A percentile compares a stretch with the other conserved stretches of the same genome.
Evolutionary conservation across 192 early-diverging fungal species (phyloP).

Genomic region (Fimicolochytrium jonesii): DNA sequence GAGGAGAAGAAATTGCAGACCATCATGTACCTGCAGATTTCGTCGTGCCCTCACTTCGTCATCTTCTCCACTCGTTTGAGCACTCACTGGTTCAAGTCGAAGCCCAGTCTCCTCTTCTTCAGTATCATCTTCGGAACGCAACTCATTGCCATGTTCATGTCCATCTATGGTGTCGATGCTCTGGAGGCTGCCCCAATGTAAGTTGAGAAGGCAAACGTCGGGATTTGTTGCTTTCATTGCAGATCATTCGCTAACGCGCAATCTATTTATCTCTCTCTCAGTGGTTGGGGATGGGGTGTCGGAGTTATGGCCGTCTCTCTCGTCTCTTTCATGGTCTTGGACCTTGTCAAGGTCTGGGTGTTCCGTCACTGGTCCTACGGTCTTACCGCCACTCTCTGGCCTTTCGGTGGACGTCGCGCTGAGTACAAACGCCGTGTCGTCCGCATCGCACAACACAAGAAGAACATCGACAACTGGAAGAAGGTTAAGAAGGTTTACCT

Average conservation of each 20-base stretch:
- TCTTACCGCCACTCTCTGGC: slow-evolving; percentile 80
- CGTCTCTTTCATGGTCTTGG: slow-evolving; percentile 78
- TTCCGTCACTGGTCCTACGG: slow-evolving; percentile 87
- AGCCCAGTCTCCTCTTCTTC: slow-evolving; percentile 75
- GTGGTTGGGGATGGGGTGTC: slow-evolving; percentile 67
- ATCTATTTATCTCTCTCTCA: slow-evolving; percentile 16
- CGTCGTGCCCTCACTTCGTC: slow-evolving; percentile 90
- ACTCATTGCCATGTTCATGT: slow-evolving; percentile 87
- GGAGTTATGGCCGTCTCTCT: slow-evolving; percentile 73
- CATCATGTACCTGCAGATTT: slow-evolving; percentile 89
- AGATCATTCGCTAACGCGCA: slow-evolving; percentile 33
- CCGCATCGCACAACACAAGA: not conserved
- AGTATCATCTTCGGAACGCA: slow-evolving; percentile 83
- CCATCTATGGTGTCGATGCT: slow-evolving; percentile 58
- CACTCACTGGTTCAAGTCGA: slow-evolving; percentile 83
- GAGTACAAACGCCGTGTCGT: slow-evolving; percentile 46
- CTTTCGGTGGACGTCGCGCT: slow-evolving; percentile 55
- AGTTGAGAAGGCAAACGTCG: too few species aligned
- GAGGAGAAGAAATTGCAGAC: slow-evolving; percentile 8
- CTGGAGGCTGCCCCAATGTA: slow-evolving; percentile 34
- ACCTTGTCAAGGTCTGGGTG: slow-evolving; percentile 86
- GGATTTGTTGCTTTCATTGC: slow-evolving; percentile 35
- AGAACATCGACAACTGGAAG: slow-evolving; percentile 21
- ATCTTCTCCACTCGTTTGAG: slow-evolving; percentile 93
- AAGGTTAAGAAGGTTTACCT: slow-evolving; percentile 31